Evolutionary conservation across 2,329 filamentous ascomycete species (phyloP).

Genomic region (Graphium sp.): DNA sequence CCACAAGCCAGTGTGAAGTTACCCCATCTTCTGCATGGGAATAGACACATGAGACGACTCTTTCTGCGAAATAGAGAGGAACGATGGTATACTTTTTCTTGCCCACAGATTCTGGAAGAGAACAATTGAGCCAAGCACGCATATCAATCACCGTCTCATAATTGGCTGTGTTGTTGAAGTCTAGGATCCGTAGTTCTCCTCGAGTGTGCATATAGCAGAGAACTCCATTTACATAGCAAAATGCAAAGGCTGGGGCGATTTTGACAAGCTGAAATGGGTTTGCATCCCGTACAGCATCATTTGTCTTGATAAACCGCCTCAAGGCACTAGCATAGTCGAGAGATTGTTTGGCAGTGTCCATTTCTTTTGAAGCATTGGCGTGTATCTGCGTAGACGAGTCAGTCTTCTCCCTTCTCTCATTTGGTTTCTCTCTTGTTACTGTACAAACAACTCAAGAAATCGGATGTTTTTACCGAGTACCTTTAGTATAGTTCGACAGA

Average conservation of each 20-base stretch:
- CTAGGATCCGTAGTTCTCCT: slow-evolving; percentile 34
- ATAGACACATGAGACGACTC: slow-evolving; percentile 40
- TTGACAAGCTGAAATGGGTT: slow-evolving; percentile 44
- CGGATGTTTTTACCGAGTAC: slow-evolving; percentile 1
- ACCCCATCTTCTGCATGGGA: slow-evolving; percentile 17
- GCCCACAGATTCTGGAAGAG: slow-evolving; percentile 16
- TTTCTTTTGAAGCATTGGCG: slow-evolving; percentile 1
- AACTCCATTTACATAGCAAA: slow-evolving; percentile 44
- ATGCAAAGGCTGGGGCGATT: slow-evolving; percentile 41
- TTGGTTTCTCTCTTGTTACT: too few species aligned
- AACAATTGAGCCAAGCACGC: slow-evolving; percentile 18
- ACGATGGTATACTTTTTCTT: slow-evolving; percentile 26
- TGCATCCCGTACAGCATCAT: slow-evolving; percentile 40
- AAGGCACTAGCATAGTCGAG: slow-evolving; percentile 13
- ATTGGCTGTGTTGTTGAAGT: slow-evolving; percentile 30
- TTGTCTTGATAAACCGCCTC: slow-evolving; percentile 42
- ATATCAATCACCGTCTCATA: slow-evolving; percentile 41
- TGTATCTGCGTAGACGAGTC: background rate
- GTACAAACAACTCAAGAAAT: background rate
- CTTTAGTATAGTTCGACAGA: background rate
- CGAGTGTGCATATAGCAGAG: slow-evolving; percentile 42
- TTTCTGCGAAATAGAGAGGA: slow-evolving; percentile 38
- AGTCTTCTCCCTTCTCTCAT: too few species aligned
- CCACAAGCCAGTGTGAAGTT: slow-evolving; percentile 32
- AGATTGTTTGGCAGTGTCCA: background rate